Percentiles rank a stretch among this genome's conserved stretches.
These are phyloP conservation scores for Tetraselmis striata DNA, from an alignment of 139 green algal genomes.

Conservation along the genomic window DNA sequence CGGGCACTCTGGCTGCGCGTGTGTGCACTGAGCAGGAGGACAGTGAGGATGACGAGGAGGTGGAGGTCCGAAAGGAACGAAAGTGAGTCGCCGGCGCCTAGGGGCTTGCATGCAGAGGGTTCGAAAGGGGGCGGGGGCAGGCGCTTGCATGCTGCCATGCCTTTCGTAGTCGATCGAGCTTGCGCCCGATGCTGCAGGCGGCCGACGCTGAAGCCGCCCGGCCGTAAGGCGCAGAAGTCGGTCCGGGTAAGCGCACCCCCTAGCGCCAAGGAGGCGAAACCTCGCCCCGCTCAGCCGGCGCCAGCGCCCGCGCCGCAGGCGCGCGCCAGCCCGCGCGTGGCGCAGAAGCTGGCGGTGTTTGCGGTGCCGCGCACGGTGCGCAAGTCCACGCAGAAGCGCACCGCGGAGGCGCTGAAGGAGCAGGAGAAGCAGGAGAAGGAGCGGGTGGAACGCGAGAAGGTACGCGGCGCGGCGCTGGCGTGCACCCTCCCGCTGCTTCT, in stretches of 20 bases:
- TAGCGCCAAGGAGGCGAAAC: too few species aligned
- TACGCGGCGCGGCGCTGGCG: too few species aligned
- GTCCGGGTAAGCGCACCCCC: not conserved
- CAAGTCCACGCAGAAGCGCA: not conserved
- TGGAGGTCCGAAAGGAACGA: not conserved
- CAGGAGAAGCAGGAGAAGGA: not conserved
- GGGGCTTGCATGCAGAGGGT: not conserved
- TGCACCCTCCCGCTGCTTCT: too few species aligned
- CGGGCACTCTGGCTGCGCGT: not conserved
- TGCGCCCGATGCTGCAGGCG: too few species aligned
- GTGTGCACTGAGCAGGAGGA: not conserved
- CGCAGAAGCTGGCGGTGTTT: not conserved
- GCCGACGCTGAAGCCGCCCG: not conserved
- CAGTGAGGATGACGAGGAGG: not conserved
- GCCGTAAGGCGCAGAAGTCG: not conserved
- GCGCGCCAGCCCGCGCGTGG: not conserved
- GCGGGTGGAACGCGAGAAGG: not conserved
- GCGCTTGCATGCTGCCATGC: too few species aligned
- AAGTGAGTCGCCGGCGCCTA: too few species aligned
- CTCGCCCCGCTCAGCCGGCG: too few species aligned
- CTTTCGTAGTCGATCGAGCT: too few species aligned
- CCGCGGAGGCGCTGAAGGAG: not conserved
- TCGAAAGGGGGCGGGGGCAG: too few species aligned
- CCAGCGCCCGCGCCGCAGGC: too few species aligned
- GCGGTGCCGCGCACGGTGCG: not conserved